Evolutionary conservation across 805 yeast genomes (phyloP).

Genomic region (Cyberlindnera subsufficiens): DNA sequence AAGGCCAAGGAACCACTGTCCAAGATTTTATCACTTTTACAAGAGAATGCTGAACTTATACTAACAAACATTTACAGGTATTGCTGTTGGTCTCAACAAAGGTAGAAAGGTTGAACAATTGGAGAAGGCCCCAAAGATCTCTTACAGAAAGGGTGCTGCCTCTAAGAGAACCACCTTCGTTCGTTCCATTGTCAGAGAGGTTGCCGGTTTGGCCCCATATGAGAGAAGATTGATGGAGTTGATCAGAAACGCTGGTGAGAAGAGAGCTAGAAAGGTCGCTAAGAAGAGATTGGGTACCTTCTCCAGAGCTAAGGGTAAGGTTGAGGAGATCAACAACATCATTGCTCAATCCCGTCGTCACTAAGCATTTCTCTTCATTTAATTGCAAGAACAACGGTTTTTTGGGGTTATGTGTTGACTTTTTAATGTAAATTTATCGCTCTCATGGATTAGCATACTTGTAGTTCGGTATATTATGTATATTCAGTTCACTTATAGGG

Average conservation of each 20-base stretch:
- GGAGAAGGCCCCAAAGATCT: conserved; percentile 81
- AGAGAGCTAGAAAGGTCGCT: conserved; percentile 99
- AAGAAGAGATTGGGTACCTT: conserved; percentile 99
- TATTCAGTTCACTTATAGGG: too few relatives aligned
- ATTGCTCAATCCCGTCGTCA: conserved; percentile 97
- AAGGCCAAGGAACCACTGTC: neutral
- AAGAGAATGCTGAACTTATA: conserved; percentile 10
- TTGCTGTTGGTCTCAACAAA: conserved; percentile 98
- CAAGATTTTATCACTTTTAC: neutral
- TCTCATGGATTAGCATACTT: conserved; percentile 6
- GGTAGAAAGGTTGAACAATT: conserved; percentile 93
- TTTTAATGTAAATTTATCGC: conserved; percentile 19
- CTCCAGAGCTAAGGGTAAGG: conserved; percentile 99
- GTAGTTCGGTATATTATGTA: neutral
- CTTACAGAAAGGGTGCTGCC: conserved; percentile 94
- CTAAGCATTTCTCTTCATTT: conserved; percentile 31
- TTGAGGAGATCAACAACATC: conserved; percentile 95
- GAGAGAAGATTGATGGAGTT: conserved; percentile 99
- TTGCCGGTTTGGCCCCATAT: conserved; percentile 98
- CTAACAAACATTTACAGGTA: conserved; percentile 49
- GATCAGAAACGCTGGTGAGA: conserved; percentile 99
- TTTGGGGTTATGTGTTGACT: conserved; percentile 11
- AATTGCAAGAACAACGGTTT: conserved; percentile 1
- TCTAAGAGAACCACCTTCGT: conserved; percentile 96
- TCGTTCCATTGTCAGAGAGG: conserved; percentile 93